These are phyloP conservation scores for Nematocida minor DNA, from an alignment of 371 early-diverging fungal genomes.

Conservation along the genomic window DNA sequence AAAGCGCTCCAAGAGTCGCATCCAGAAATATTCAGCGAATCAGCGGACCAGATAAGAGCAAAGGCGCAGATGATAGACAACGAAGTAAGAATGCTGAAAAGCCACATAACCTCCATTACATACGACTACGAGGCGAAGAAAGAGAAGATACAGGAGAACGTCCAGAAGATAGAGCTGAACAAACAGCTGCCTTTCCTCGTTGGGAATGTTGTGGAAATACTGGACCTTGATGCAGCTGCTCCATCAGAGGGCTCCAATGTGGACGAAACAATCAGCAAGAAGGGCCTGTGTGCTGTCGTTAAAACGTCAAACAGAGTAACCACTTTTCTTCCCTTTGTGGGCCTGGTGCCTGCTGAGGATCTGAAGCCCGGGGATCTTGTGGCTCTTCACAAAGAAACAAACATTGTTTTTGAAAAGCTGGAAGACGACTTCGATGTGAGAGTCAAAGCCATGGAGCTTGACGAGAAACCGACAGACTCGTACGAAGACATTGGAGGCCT, in stretches of 20 bases:
- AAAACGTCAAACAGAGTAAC: constrained; percentile 72
- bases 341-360: constrained; percentile 81
- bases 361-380: constrained; percentile 94
- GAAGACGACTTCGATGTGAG: constrained; percentile 96
- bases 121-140: constrained; percentile 67
- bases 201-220: constrained; percentile 90
- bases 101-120: constrained; percentile 59
- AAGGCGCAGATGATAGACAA: constrained; percentile 54
- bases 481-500: constrained; percentile 97
- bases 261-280: constrained; percentile 78
- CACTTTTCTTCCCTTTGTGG: constrained; percentile 81
- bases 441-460: constrained; percentile 99
- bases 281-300: constrained; percentile 92
- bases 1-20: constrained; percentile 14
- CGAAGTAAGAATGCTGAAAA: constrained; percentile 61
- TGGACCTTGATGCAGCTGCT: constrained; percentile 57
- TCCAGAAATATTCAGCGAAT: constrained; percentile 16
- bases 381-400: constrained; percentile 98
- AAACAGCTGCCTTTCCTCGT: constrained; percentile 96
- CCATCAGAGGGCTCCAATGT: constrained; percentile 82
- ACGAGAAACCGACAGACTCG: constrained; percentile 96
- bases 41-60: not conserved
- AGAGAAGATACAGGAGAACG: constrained; percentile 90
- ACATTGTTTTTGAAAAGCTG: constrained; percentile 88
- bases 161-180: constrained; percentile 94